Evolutionary conservation across 768 basidiomycete species (phyloP).

Genomic region (Lenzites betulinus): DNA sequence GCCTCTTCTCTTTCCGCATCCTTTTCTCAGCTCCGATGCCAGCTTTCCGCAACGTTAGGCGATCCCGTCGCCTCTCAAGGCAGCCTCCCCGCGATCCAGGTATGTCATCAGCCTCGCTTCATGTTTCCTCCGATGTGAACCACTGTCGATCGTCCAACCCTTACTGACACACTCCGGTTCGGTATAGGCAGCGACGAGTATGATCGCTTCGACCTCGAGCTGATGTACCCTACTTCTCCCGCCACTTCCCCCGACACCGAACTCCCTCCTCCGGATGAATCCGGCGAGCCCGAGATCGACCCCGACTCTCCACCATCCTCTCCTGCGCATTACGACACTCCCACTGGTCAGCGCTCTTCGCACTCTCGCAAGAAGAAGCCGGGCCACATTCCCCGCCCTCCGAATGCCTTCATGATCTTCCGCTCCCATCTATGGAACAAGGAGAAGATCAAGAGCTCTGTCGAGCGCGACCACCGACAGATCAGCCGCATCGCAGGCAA

Average conservation of each 20-base stretch:
- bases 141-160: background rate
- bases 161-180: slow-evolving; percentile 11
- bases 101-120: slow-evolving; percentile 20
- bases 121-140: background rate
- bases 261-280: slow-evolving; percentile 4
- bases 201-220: slow-evolving; percentile 30
- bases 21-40: slow-evolving; percentile 30
- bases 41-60: slow-evolving; percentile 38
- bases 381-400: slow-evolving; percentile 66
- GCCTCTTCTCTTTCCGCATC: slow-evolving; percentile 3
- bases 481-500: slow-evolving; percentile 71
- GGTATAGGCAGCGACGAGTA: slow-evolving; percentile 29
- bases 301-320: slow-evolving; percentile 8
- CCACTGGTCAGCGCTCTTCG: slow-evolving; percentile 37
- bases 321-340: slow-evolving; percentile 18
- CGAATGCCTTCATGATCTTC: slow-evolving; percentile 86
- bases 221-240: slow-evolving; percentile 21
- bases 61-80: slow-evolving; percentile 47
- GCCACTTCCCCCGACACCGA: slow-evolving; percentile 20
- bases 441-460: slow-evolving; percentile 47
- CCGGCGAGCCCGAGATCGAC: slow-evolving; percentile 12
- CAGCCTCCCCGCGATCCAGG: slow-evolving; percentile 40
- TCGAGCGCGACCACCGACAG: slow-evolving; percentile 71
- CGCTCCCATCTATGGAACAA: slow-evolving; percentile 68
- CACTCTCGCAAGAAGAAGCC: slow-evolving; percentile 44